Evolutionary conservation across 345 rosid genomes (phyloP), one percentile per base, ranked within the genome.

Genomic region (Schrenkiella parvula): DNA sequence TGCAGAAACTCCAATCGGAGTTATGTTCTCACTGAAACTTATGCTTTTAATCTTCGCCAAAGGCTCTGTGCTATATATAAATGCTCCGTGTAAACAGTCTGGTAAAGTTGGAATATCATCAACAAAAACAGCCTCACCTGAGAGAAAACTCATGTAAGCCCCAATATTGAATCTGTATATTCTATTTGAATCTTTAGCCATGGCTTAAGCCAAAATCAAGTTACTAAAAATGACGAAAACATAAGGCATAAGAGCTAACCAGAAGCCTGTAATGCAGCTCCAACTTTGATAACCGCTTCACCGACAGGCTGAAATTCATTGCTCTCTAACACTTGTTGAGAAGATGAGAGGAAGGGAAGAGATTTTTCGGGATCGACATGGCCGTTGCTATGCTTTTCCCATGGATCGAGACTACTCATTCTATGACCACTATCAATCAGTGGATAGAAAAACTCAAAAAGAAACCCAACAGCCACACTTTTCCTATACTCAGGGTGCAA

Each of bases 41-140:
- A 90, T 76, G 59, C 78, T 77, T 67, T 85, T 86, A 29, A 93
- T 79, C 57, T 77, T 47, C 17, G 91, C 95, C 46, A 86, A 71
- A 73, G 96, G 86, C 82, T 87, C 83, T 3, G 81, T 88, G 82
- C 98, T 92, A 76, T 82, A 85, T 44, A 92, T 69, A 78, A 89
- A 87, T 63, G 98, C 82, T 56, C 98, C 98, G 64, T 90, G 72
- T 14, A 92, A 65, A 83, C 96, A 90, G 42, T 82, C 76, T 15
- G 19, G 66, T 25, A 89, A 96, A 58, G 95, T 84, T 26, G 96
- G 93, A 52, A 92, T 92, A 81, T 92, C 98, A 80, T 88, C 98
- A 71, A 92, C 95, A 73, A 61, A 92, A 53, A 92, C 90, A 46
- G 98, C 93, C 76, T 92, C 96, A 68, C 98, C 96, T 92, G 59